Evolutionary conservation across 768 basidiomycete species (phyloP).

Genomic region (Lactarius trivialis): DNA sequence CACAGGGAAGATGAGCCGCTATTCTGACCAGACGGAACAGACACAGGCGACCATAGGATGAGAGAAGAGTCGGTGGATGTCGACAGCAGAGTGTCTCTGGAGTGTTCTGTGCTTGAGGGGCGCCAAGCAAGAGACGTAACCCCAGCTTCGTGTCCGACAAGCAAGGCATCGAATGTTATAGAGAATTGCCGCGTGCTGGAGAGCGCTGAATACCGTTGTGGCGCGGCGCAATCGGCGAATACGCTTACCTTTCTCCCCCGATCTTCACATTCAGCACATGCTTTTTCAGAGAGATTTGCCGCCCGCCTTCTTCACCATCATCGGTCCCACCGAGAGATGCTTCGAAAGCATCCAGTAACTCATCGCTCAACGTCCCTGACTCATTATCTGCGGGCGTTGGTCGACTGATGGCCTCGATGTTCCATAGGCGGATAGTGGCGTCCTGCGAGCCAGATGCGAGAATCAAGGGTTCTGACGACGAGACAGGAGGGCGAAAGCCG

Average conservation of each 20-base stretch:
- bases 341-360: constrained; percentile 85
- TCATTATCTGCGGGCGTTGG: constrained; percentile 15
- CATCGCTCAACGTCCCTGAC: constrained; percentile 45
- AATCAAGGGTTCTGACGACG: constrained; percentile 43
- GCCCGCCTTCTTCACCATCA: constrained; percentile 71
- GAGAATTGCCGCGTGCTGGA: constrained; percentile 51
- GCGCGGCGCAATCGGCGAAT: neutral
- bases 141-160: constrained; percentile 94
- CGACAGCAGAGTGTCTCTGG: constrained; percentile 62
- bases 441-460: constrained; percentile 96
- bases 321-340: constrained; percentile 64
- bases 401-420: constrained; percentile 50
- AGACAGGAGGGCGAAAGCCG: constrained; percentile 45
- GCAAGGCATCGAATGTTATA: constrained; percentile 86
- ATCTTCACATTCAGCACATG: constrained; percentile 67
- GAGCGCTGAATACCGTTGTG: constrained; percentile 3
- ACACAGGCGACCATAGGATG: constrained; percentile 87
- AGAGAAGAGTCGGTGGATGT: constrained; percentile 93
- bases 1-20: constrained; percentile 61
- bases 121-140: constrained; percentile 88
- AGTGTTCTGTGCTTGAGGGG: constrained; percentile 31
- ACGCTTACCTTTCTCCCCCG: constrained; percentile 33
- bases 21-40: constrained; percentile 34
- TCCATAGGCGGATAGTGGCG: constrained; percentile 89
- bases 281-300: constrained; percentile 83